Conservation (phyloP, 805 yeast genomes). For the Yarrowia sp. region DNA sequence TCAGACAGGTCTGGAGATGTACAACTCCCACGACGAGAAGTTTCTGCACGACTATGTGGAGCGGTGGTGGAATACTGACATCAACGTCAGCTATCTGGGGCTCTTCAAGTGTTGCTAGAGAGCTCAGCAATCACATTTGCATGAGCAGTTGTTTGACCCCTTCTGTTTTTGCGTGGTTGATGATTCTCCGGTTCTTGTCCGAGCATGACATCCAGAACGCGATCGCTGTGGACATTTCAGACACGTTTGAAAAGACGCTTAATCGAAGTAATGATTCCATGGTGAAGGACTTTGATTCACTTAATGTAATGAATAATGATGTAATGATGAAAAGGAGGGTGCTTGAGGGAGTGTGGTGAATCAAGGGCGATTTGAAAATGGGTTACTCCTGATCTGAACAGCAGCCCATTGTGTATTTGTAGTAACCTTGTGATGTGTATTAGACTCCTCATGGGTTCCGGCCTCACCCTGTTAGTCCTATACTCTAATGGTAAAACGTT, state of each 20-base stretch:
- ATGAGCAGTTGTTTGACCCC: slow-evolving; percentile 8
- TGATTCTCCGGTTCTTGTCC: not conserved
- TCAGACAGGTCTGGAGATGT: slow-evolving; percentile 23
- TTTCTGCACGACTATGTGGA: slow-evolving; percentile 16
- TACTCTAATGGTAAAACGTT: not conserved
- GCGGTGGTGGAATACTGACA: slow-evolving; percentile 12
- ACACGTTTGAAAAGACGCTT: not conserved
- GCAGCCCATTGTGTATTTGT: not conserved
- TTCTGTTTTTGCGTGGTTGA: slow-evolving; percentile 1
- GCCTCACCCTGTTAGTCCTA: slow-evolving; percentile 7
- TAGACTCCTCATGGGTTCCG: not conserved
- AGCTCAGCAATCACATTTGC: not conserved
- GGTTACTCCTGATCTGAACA: not conserved
- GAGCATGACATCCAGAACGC: slow-evolving; percentile 14
- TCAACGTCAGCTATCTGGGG: slow-evolving; percentile 7
- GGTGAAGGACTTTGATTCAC: not conserved
- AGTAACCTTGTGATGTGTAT: not conserved
- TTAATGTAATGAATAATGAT: slow-evolving; percentile 9
- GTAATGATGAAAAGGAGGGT: not conserved
- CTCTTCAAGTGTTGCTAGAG: slow-evolving; percentile 2
- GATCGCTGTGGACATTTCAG: not conserved
- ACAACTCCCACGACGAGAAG: slow-evolving; percentile 19
- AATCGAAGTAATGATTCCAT: not conserved
- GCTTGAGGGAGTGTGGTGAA: not conserved
- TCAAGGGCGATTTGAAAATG: not conserved